phyloP scores from a whole-genome alignment of 192 early-diverging fungal genomes.

The Coemansia sp. region DNA sequence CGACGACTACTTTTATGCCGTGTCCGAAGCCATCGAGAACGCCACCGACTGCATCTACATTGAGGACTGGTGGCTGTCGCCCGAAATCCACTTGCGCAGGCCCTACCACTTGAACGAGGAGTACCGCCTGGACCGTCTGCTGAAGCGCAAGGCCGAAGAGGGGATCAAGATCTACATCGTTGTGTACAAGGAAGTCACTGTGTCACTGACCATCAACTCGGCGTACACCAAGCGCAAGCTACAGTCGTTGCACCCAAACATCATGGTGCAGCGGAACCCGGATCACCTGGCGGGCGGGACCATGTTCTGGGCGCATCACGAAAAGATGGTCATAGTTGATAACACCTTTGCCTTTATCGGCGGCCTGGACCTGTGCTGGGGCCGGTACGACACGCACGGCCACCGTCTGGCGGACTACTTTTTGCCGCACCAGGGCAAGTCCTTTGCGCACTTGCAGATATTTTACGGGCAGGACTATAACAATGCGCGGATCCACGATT shows the following conservation, averaged over 20 bases:
- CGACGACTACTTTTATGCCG: constrained; percentile 74
- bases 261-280: constrained; percentile 84
- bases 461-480: constrained; percentile 83
- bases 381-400: constrained; percentile 81
- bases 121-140: constrained; percentile 76
- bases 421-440: constrained; percentile 46
- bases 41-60: constrained; percentile 73
- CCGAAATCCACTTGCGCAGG: constrained; percentile 83
- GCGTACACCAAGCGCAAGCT: constrained; percentile 74
- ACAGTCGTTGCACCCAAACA: constrained; percentile 71
- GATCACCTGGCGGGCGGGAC: constrained; percentile 74
- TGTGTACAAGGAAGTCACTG: constrained; percentile 81
- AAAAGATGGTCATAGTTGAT: constrained; percentile 84
- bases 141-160: constrained; percentile 80
- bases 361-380: constrained; percentile 86
- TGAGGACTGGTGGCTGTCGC: constrained; percentile 89
- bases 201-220: constrained; percentile 73
- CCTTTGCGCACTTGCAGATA: constrained; percentile 50
- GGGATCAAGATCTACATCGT: constrained; percentile 85
- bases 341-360: constrained; percentile 82
- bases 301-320: constrained; percentile 85
- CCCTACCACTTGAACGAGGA: constrained; percentile 75
- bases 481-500: constrained; percentile 86
- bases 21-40: constrained; percentile 71
- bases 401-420: constrained; percentile 78